A percentile compares a stretch with the other conserved stretches of the same genome.
phyloP scores from a whole-genome alignment of 176 grass and related monocot genomes.

The Hordeum marinum region DNA sequence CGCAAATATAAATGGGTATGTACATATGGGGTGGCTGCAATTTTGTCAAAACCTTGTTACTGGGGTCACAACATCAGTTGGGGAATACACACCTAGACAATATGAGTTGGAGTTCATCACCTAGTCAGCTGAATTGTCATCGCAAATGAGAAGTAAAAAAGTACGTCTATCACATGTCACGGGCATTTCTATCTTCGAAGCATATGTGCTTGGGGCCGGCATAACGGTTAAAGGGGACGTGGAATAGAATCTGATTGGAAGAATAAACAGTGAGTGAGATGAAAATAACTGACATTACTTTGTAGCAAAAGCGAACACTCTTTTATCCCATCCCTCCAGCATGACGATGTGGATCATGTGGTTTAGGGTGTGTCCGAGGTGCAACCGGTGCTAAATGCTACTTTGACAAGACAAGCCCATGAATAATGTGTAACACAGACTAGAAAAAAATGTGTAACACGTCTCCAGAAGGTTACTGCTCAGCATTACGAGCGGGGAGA shows the following conservation, averaged over 20 bases:
- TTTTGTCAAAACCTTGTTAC: background rate
- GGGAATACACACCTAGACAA: no score
- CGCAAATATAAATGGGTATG: background rate
- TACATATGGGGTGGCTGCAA: background rate
- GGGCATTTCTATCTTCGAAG: background rate
- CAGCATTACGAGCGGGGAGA: no score
- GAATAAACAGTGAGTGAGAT: background rate
- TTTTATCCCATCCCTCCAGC: slow-evolving; percentile 15
- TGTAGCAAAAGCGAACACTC: background rate
- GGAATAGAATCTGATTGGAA: background rate
- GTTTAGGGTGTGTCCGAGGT: background rate
- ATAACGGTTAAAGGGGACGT: slow-evolving; percentile 1
- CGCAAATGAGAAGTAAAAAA: background rate
- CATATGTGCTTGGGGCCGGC: slow-evolving; percentile 9
- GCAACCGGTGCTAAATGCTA: background rate
- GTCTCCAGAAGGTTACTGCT: background rate
- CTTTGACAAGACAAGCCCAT: background rate
- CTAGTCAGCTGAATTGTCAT: background rate
- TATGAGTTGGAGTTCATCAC: no score
- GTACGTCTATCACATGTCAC: background rate
- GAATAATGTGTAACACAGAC: background rate
- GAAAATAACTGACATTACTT: background rate
- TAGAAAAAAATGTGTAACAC: background rate
- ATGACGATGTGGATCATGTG: background rate
- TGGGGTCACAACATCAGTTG: no score